Conservation (phyloP, 2,329 filamentous ascomycete species). For the Ceratocystis destructans region DNA sequence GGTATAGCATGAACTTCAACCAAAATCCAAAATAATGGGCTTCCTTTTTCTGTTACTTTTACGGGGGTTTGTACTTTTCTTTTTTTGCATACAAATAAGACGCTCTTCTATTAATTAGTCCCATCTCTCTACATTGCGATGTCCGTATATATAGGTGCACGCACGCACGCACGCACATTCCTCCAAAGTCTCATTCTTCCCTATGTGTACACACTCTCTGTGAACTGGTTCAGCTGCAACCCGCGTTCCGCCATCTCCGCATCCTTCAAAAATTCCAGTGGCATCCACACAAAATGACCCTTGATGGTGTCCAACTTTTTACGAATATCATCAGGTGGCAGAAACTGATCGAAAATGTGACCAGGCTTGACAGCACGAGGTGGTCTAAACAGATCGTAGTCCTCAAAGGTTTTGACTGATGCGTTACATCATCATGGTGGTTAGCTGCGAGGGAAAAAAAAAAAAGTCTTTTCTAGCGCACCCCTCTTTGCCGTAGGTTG, state of each 20-base stretch:
- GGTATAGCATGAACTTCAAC: slow-evolving; percentile 86
- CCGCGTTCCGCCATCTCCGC: slow-evolving; percentile 83
- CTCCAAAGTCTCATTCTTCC: no score
- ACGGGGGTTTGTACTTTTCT: neutral
- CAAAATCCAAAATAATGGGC: slow-evolving; percentile 18
- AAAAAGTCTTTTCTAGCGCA: neutral
- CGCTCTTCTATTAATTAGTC: neutral
- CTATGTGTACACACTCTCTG: slow-evolving; percentile 73
- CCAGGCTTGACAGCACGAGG: slow-evolving; percentile 61
- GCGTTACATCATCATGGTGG: neutral
- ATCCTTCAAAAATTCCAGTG: slow-evolving; percentile 71
- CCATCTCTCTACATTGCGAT: no score
- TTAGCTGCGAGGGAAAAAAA: neutral
- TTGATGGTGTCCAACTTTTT: slow-evolving; percentile 64
- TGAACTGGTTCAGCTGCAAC: slow-evolving; percentile 70
- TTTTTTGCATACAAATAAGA: neutral
- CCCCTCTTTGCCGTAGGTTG: neutral
- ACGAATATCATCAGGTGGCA: slow-evolving; percentile 58
- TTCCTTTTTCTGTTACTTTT: neutral
- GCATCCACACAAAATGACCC: slow-evolving; percentile 91
- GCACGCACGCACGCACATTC: no score
- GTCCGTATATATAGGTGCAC: no score
- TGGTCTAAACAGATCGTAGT: slow-evolving; percentile 70
- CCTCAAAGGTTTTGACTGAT: slow-evolving; percentile 69
- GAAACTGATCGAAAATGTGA: slow-evolving; percentile 71